Evolutionary conservation across 2,329 filamentous ascomycete species (phyloP).

Genomic region (Fusarium mangiferae): DNA sequence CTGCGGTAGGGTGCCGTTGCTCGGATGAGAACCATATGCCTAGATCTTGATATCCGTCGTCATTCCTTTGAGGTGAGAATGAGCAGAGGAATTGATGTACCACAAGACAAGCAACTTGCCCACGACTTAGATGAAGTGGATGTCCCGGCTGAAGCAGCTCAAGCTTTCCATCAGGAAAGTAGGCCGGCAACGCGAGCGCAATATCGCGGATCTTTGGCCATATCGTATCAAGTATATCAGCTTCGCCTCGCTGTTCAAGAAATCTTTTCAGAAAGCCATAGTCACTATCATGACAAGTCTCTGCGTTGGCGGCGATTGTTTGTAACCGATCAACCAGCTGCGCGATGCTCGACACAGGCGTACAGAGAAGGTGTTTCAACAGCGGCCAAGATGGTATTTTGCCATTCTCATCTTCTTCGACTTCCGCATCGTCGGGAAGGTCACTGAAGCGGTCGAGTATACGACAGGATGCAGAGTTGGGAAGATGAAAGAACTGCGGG

Average conservation of each 20-base stretch:
- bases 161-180: conserved; percentile 36
- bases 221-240: conserved; percentile 7
- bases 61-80: conserved; percentile 32
- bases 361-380: conserved; percentile 35
- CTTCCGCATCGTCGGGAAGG: conserved; percentile 25
- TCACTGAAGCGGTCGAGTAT: conserved; percentile 48
- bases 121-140: conserved; percentile 35
- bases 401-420: conserved; percentile 40
- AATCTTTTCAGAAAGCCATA: conserved; percentile 32
- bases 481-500: conserved; percentile 28
- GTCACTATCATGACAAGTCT: conserved; percentile 33
- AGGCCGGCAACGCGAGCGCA: conserved; percentile 31
- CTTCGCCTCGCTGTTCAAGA: not conserved
- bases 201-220: conserved; percentile 43
- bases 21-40: conserved; percentile 48
- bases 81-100: conserved; percentile 48
- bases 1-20: conserved; percentile 46
- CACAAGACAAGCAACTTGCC: conserved; percentile 45
- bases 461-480: conserved; percentile 31
- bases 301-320: conserved; percentile 40
- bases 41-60: conserved; percentile 47
- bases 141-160: conserved; percentile 22
- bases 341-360: not conserved
- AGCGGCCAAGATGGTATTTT: conserved; percentile 43
- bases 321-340: conserved; percentile 44